These are phyloP conservation scores for Phylloporus scabripes DNA, from an alignment of 768 basidiomycete species.

Conservation along the genomic window DNA sequence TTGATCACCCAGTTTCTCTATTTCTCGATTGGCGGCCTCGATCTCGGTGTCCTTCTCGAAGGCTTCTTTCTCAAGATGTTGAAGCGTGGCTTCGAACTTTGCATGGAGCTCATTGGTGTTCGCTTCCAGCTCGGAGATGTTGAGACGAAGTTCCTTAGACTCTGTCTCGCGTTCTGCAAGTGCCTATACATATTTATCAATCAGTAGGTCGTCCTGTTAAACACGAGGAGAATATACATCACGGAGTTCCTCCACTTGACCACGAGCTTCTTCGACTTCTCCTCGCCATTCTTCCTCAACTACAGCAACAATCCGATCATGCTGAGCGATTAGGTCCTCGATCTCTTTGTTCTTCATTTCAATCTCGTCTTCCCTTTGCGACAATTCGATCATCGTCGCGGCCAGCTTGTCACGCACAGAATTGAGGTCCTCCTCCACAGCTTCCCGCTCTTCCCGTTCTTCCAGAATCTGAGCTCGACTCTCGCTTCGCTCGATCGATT, in stretches of 20 bases:
- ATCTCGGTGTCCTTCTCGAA: constrained; percentile 79
- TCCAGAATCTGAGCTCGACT: constrained; percentile 68
- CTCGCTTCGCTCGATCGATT: constrained; percentile 63
- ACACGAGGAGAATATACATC: constrained; percentile 44
- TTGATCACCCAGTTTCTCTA: constrained; percentile 74
- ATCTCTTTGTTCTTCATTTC: constrained; percentile 75
- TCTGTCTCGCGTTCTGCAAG: constrained; percentile 78
- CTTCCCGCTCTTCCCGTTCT: constrained; percentile 68
- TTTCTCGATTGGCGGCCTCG: constrained; percentile 63
- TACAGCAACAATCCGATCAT: constrained; percentile 62
- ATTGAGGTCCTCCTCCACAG: constrained; percentile 74
- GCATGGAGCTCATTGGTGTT: constrained; percentile 62
- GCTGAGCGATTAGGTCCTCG: constrained; percentile 70
- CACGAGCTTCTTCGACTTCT: constrained; percentile 76
- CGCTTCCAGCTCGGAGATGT: constrained; percentile 70
- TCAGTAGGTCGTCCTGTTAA: not conserved
- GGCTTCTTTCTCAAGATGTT: constrained; percentile 71
- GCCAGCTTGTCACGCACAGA: constrained; percentile 71
- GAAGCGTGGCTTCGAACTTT: constrained; percentile 71
- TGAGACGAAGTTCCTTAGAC: constrained; percentile 65
- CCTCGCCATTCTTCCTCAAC: constrained; percentile 86
- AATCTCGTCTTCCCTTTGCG: constrained; percentile 83
- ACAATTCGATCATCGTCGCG: constrained; percentile 74
- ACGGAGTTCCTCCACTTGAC: constrained; percentile 72
- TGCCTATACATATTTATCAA: constrained; percentile 38